A percentile compares a stretch with the other conserved stretches of the same genome.
phyloP scores from a whole-genome alignment of 345 rosid genomes.

The Noccaea caerulescens region DNA sequence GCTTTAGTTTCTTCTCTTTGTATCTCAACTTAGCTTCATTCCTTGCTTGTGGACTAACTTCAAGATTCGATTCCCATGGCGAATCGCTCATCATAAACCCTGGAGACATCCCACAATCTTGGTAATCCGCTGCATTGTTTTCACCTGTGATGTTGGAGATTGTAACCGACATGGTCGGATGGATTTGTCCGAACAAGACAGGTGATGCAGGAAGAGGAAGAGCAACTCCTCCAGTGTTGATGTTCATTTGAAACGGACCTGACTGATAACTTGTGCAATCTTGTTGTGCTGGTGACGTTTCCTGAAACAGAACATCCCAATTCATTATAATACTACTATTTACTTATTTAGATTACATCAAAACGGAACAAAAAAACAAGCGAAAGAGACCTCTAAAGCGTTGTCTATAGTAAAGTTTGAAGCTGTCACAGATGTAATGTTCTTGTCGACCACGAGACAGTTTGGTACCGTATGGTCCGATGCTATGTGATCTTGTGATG shows the following conservation, averaged over 20 bases:
- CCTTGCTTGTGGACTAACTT: slow-evolving; percentile 70
- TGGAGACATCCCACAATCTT: slow-evolving; percentile 67
- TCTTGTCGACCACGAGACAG: slow-evolving; percentile 40
- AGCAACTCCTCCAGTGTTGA: slow-evolving; percentile 51
- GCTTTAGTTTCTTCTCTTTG: slow-evolving; percentile 75
- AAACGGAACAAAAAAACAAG: background rate
- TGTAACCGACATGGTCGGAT: slow-evolving; percentile 60
- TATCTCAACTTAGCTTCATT: slow-evolving; percentile 81
- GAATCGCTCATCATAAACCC: slow-evolving; percentile 59
- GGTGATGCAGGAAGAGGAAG: slow-evolving; percentile 32
- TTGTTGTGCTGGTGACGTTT: slow-evolving; percentile 55
- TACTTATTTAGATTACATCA: background rate
- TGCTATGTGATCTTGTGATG: slow-evolving; percentile 45
- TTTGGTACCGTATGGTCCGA: slow-evolving; percentile 50
- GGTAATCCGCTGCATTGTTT: slow-evolving; percentile 62
- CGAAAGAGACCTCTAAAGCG: slow-evolving; percentile 25
- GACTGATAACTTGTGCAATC: slow-evolving; percentile 51
- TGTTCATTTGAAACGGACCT: slow-evolving; percentile 36
- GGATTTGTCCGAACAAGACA: slow-evolving; percentile 51
- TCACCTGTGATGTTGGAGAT: slow-evolving; percentile 70
- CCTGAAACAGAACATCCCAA: slow-evolving; percentile 45
- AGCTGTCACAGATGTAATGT: slow-evolving; percentile 26
- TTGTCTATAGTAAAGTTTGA: slow-evolving; percentile 36
- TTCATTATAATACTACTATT: background rate
- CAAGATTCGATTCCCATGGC: slow-evolving; percentile 79